These are phyloP conservation scores for Nicotiana attenuata DNA, from an alignment of 257 asterid species.

Conservation along the genomic window DNA sequence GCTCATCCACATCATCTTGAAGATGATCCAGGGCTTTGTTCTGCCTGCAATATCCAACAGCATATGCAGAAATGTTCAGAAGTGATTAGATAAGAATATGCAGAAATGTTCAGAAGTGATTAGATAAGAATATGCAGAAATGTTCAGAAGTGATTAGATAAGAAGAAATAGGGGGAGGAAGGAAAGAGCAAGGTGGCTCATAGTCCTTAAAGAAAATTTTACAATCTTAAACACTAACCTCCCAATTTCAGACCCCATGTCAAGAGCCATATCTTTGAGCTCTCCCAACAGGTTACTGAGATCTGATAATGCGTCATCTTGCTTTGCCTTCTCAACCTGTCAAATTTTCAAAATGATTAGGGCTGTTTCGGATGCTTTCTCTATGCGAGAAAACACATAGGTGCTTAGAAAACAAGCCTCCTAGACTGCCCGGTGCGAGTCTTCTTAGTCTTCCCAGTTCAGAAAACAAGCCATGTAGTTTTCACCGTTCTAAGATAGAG, in stretches of 20 bases:
- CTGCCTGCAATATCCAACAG: constrained; percentile 42
- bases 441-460: too few species aligned
- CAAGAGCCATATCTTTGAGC: constrained; percentile 71
- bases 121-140: not conserved
- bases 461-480: too few species aligned
- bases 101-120: constrained; percentile 2
- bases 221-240: constrained; percentile 33
- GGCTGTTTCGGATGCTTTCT: not conserved
- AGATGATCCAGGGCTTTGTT: constrained; percentile 48
- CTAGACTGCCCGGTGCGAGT: too few species aligned
- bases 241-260: constrained; percentile 78
- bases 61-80: constrained; percentile 3
- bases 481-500: not conserved
- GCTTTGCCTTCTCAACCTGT: constrained; percentile 67
- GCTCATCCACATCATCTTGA: constrained; percentile 63
- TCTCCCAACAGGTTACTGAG: constrained; percentile 65
- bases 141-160: constrained; percentile 4
- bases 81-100: not conserved
- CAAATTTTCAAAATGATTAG: not conserved
- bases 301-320: constrained; percentile 63
- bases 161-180: not conserved
- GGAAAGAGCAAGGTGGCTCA: not conserved
- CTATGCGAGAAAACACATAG: not conserved
- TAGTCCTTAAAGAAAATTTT: not conserved
- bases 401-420: too few species aligned